phyloP scores from a whole-genome alignment of 345 rosid species.

The Populus simonii region DNA sequence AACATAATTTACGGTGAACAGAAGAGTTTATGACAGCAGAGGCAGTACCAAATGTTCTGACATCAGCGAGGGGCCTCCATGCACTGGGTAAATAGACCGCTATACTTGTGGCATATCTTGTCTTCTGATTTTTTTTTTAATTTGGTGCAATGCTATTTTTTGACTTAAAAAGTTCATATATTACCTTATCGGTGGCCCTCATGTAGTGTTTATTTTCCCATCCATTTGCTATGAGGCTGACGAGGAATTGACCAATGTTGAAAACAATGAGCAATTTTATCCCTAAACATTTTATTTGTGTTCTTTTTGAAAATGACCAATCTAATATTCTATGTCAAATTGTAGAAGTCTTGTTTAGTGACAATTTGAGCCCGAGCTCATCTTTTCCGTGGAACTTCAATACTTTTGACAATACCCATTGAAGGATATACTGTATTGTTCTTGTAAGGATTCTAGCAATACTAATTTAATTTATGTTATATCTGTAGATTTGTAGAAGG shows the following conservation, averaged over 20 bases:
- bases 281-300: not conserved
- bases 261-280: not conserved
- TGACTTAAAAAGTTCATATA: not conserved
- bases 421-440: not conserved
- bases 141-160: not conserved
- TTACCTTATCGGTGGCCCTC: not conserved
- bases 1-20: constrained; percentile 32
- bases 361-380: not conserved
- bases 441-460: not conserved
- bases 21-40: constrained; percentile 79
- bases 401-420: not conserved
- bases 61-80: constrained; percentile 91
- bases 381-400: not conserved
- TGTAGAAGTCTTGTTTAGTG: not conserved
- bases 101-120: not conserved
- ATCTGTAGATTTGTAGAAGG: constrained; percentile 88
- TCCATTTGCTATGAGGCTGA: not conserved
- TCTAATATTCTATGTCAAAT: not conserved
- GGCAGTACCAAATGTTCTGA: constrained; percentile 84
- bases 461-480: constrained; percentile 9
- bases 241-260: not conserved
- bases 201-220: not conserved
- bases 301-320: not conserved
- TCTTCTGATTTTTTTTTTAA: not conserved
- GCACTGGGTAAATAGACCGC: constrained; percentile 67